Base-by-base conservation (phyloP, 2,329 filamentous ascomycete genomes). In the Neofusicoccum sp. region DNA sequence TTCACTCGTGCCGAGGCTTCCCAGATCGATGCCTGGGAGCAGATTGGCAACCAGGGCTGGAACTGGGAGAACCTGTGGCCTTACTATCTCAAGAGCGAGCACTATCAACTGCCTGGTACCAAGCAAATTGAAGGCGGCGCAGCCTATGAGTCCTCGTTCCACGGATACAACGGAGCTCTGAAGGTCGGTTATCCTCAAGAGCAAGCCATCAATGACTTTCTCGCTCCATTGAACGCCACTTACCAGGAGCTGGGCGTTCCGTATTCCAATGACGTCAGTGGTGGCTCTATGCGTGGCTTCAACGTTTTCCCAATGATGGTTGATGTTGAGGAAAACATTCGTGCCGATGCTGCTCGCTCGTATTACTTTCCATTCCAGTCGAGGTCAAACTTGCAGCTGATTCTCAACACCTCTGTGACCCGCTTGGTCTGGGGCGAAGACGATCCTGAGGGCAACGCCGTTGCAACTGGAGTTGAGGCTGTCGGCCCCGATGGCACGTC, bases 301-400 rank as follows among this genome's bases (percentile, higher is more conserved):
- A 69, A 69, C 12, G 62, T 75, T 1, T 79, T 72, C 66, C 76
- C 79, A 1, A 72, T 71, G 64, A 82, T 77, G 0, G 59, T 80
- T 8, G 70, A 81, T 62, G 62, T 67, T 0, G 67, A 67, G 1
- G 67, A 69, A 6, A 69, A 75, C 61, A 68, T 77, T 8, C 73
- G 79, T 8, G 73, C 76, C 57, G 79, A 82, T 67, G 77, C 80
- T 41, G 79, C 77, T 3, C 69, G 78, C n/a, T 76, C 78, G 3
- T 82, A 79, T 63, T 82, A 80, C 63, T 79, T 72, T 48, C 78
- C 79, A 1, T 59, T 58, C 16, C 68, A 66, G 40, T 61, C 69
- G 9, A 43, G 79, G 47, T 43, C 67, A 1, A 82, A 82, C 62
- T 67, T 82, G 0, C 64, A 77, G 2, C 65, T 81, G 1, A 73